Percentiles rank a stretch among this genome's conserved stretches.
Evolutionary conservation across 75 land plant species (phyloP).

Genomic region (Isoetes taiwanensis): DNA sequence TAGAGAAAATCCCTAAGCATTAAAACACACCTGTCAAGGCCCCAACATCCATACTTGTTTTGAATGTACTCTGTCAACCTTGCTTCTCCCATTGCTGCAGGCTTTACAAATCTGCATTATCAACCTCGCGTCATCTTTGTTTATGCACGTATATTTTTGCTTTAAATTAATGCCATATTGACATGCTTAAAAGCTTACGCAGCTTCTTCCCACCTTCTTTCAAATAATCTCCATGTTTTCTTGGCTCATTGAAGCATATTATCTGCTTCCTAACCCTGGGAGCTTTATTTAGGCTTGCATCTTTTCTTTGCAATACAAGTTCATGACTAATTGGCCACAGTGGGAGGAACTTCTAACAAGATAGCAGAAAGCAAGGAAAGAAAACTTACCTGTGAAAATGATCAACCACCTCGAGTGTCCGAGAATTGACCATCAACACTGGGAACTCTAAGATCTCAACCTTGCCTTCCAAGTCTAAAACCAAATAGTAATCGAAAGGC

Average conservation of each 20-base stretch:
- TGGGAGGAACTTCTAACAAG: constrained; percentile 1
- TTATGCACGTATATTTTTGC: no score
- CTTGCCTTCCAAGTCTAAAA: constrained; percentile 92
- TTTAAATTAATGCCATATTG: no score
- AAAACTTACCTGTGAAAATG: constrained; percentile 73
- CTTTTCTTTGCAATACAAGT: no score
- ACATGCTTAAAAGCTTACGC: no score
- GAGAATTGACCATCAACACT: constrained; percentile 64
- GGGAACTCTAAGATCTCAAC: constrained; percentile 96
- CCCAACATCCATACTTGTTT: constrained; percentile 85
- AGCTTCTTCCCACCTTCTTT: no score
- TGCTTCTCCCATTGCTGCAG: constrained; percentile 54
- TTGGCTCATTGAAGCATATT: no score
- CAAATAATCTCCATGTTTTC: no score
- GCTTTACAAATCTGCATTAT: constrained; percentile 69
- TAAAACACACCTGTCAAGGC: constrained; percentile 59
- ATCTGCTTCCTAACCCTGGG: no score
- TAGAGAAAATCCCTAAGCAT: background rate
- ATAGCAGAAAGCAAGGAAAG: background rate
- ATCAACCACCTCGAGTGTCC: constrained; percentile 50
- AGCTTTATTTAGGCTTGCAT: no score
- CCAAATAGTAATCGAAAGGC: constrained; percentile 54
- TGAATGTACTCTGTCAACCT: constrained; percentile 59
- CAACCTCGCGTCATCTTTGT: no score
- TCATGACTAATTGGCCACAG: no score